Base-by-base conservation (phyloP, 331 rosid species). In the Arachis monticola region DNA sequence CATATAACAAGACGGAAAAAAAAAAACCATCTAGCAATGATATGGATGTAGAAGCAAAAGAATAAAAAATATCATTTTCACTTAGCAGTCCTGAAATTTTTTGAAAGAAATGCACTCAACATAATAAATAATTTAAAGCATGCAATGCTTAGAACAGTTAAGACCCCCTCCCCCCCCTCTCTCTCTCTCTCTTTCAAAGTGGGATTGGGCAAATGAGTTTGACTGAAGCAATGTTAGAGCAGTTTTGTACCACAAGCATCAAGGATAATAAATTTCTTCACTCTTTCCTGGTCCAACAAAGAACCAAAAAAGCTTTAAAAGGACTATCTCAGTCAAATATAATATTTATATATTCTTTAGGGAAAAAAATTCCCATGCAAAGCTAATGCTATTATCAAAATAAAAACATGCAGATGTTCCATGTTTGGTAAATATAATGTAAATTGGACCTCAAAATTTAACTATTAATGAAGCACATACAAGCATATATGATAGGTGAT, bases 391-490 rank as follows among this genome's bases (percentile, higher is more conserved):
- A 41, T 40, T 45, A 50, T 62, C 56, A 58, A 59, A 63, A 76
- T 53, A n/a, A 53, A 45, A 66, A 53, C 61, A 41, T 72, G 14
- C 11, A 65, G 51, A 61, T n/a, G 50, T 55, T 62, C 32, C 14
- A 35, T 41, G 42, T 22, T 59, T 17, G 58, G 22, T 8, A 14
- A 64, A 40, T 12, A 52, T 40, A 74, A 41, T 46, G 52, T 60
- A 60, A 32, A 75, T 6, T 42, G 48, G 59, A 42, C 40, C 66
- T 44, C 45, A 53, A 38, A 68, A 30, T 45, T 13, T 62, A 69
- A 48, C 74, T 32, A 38, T 64, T 77, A 47, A 78, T 40, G 68
- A 46, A 47, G 60, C 50, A 67, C 47, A 64, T 51, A 27, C 32
- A 53, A 46, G 52, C 32, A 40, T 67, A 60, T 27, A 77, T n/a